These are phyloP conservation scores for Coelastrella sp. DNA, from an alignment of 139 green algal species.

Conservation along the genomic window DNA sequence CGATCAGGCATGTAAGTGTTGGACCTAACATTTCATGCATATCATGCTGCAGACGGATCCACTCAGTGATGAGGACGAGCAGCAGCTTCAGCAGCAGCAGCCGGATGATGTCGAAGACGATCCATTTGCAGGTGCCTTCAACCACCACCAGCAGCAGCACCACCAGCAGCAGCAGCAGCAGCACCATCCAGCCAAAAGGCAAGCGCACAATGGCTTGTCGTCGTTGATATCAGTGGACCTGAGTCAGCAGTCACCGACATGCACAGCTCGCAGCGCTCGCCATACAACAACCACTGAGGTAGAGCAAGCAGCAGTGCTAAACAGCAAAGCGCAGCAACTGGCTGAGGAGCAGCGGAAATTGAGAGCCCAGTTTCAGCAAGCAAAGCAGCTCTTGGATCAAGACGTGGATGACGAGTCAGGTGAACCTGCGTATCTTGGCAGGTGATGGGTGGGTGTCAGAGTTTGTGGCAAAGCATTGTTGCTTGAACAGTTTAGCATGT, in stretches of 20 bases:
- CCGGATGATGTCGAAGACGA: slow-evolving; percentile 10
- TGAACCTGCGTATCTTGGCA: neutral
- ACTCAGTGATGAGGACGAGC: neutral
- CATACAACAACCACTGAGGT: neutral
- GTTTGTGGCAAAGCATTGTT: too few relatives aligned
- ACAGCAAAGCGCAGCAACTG: neutral
- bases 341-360: neutral
- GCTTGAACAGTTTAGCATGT: too few relatives aligned
- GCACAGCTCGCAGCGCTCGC: neutral
- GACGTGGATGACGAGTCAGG: slow-evolving; percentile 9
- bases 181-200: neutral
- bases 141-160: neutral
- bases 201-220: neutral
- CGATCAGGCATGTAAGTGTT: too few relatives aligned
- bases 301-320: neutral
- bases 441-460: too few relatives aligned
- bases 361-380: slow-evolving; percentile 10
- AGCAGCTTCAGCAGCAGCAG: neutral
- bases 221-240: neutral
- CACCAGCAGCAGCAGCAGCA: neutral
- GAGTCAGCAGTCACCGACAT: too few relatives aligned
- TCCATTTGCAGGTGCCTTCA: neutral
- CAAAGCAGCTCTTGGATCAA: neutral
- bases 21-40: neutral
- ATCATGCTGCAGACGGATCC: neutral